Evolutionary conservation across 2,329 filamentous ascomycete genomes (phyloP).

Genomic region (Talaromyces albobiverticillius): DNA sequence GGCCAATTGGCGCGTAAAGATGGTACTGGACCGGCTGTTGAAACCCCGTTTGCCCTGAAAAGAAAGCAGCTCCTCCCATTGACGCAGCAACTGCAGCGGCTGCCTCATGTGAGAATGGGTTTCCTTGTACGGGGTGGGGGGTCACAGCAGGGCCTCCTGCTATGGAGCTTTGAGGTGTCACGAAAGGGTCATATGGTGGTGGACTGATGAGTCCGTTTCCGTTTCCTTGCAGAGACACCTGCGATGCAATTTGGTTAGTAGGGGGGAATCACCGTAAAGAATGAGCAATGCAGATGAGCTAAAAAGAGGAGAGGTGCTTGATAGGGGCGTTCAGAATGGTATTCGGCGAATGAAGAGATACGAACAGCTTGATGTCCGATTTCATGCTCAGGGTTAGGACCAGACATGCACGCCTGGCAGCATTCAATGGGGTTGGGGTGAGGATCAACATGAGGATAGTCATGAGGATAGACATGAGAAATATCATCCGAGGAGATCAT

Average conservation of each 20-base stretch:
- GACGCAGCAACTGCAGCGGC: constrained; percentile 26
- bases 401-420: neutral
- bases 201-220: constrained; percentile 53
- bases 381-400: neutral
- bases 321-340: neutral
- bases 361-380: neutral
- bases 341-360: neutral
- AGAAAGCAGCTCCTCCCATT: constrained; percentile 65
- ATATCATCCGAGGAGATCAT: constrained; percentile 2
- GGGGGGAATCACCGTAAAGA: neutral
- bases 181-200: constrained; percentile 64
- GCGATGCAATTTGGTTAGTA: constrained; percentile 18
- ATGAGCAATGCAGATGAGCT: constrained; percentile 1
- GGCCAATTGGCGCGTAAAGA: constrained; percentile 82
- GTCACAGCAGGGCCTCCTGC: constrained; percentile 43
- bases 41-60: constrained; percentile 56
- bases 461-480: neutral
- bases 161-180: constrained; percentile 56
- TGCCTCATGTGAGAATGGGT: constrained; percentile 76
- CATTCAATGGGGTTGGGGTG: neutral
- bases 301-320: too few species aligned
- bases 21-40: constrained; percentile 81
- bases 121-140: constrained; percentile 51
- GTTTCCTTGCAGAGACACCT: constrained; percentile 39
- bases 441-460: neutral